phyloP scores from a whole-genome alignment of 2,329 filamentous ascomycete species.

The Plenodomus lindquistii region DNA sequence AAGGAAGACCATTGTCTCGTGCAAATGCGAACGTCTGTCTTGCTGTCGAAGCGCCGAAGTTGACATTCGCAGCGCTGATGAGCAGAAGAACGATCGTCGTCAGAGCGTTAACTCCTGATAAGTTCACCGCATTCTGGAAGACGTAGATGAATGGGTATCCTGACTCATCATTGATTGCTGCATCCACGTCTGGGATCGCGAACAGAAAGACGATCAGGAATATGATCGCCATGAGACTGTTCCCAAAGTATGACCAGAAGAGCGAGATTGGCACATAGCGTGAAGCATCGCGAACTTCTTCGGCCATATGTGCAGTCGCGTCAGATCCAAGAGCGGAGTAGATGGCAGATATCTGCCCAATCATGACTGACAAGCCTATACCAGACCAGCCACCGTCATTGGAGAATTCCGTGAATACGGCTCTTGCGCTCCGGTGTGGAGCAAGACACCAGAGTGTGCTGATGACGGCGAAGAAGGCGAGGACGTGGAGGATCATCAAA shows the following conservation, averaged over 20 bases:
- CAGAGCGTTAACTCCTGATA: conserved; percentile 20
- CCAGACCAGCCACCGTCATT: conserved; percentile 42
- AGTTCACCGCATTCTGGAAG: conserved; percentile 27
- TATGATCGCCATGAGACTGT: conserved; percentile 34
- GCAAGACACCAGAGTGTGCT: conserved; percentile 34
- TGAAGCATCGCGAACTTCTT: conserved; percentile 45
- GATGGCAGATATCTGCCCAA: conserved; percentile 36
- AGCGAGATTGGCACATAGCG: conserved; percentile 41
- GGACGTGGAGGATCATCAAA: conserved; percentile 38
- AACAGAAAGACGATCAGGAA: conserved; percentile 45
- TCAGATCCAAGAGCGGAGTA: conserved; percentile 31
- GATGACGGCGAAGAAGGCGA: conserved; percentile 47
- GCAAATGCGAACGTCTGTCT: conserved; percentile 23
- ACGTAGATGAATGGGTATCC: conserved; percentile 41
- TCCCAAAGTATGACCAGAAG: conserved; percentile 40
- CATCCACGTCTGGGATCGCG: conserved; percentile 26
- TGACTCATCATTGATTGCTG: conserved; percentile 26
- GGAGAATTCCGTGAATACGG: conserved; percentile 31
- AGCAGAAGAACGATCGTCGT: conserved; percentile 22
- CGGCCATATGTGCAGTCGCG: conserved; percentile 40
- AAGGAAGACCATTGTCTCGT: conserved; percentile 15
- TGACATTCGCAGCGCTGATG: conserved; percentile 23
- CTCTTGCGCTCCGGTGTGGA: conserved; percentile 15
- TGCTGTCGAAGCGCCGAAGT: conserved; percentile 24
- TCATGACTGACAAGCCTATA: conserved; percentile 36